phyloP scores from a whole-genome alignment of 2,329 filamentous ascomycete species.

The Aspergillus bombycis region DNA sequence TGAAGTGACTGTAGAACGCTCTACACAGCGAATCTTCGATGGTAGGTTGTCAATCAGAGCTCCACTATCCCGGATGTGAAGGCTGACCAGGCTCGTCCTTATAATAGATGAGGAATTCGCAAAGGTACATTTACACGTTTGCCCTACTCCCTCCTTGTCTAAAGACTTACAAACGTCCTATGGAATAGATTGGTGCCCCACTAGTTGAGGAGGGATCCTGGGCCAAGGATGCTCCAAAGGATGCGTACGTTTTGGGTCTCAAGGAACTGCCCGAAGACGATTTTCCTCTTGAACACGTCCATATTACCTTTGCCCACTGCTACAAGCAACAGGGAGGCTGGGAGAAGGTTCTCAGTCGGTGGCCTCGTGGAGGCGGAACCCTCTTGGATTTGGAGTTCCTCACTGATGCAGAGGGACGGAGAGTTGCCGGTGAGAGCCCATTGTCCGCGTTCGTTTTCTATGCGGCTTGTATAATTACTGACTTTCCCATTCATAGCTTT shows the following conservation, averaged over 20 bases:
- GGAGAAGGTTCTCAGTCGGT: slow-evolving; percentile 78
- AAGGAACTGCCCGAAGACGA: slow-evolving; percentile 77
- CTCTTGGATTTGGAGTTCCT: slow-evolving; percentile 89
- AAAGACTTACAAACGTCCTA: background rate
- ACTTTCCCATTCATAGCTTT: slow-evolving; percentile 38
- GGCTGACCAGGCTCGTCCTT: slow-evolving; percentile 12
- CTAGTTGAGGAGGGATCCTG: slow-evolving; percentile 70
- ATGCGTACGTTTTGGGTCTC: slow-evolving; percentile 73
- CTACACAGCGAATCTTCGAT: slow-evolving; percentile 65
- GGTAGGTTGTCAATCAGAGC: slow-evolving; percentile 31
- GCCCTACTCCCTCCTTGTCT: background rate
- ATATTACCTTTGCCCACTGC: slow-evolving; percentile 73
- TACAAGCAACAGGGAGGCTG: slow-evolving; percentile 79
- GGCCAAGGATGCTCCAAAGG: slow-evolving; percentile 64
- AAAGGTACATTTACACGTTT: slow-evolving; percentile 28
- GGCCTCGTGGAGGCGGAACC: slow-evolving; percentile 73
- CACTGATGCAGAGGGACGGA: slow-evolving; percentile 69
- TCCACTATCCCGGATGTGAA: background rate
- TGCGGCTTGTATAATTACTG: background rate
- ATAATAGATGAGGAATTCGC: slow-evolving; percentile 39
- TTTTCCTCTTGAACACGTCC: slow-evolving; percentile 70
- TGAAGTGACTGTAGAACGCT: slow-evolving; percentile 68
- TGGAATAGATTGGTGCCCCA: slow-evolving; percentile 59
- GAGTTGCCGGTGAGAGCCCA: slow-evolving; percentile 40
- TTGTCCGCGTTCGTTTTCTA: background rate